Conservation (phyloP, 768 basidiomycete genomes). For the Collybia mongolica region DNA sequence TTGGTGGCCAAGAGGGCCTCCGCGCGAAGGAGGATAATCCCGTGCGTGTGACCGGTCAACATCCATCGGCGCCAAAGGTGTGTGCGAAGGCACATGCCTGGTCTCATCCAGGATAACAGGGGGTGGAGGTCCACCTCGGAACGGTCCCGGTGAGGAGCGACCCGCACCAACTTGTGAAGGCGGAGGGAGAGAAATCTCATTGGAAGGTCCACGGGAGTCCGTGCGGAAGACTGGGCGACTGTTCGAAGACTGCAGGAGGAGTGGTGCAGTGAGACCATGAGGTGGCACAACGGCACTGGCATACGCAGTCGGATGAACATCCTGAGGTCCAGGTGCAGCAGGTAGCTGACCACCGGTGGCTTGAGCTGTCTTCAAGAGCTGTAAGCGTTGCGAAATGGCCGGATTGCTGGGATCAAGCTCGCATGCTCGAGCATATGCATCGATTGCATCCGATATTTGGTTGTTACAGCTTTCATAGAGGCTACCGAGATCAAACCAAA, state of each 20-base stretch:
- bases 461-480: constrained; percentile 99
- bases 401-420: constrained; percentile 89
- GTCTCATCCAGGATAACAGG: constrained; percentile 78
- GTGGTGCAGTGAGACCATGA: constrained; percentile 63
- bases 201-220: constrained; percentile 64
- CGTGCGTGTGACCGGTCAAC: constrained; percentile 60
- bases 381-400: constrained; percentile 78
- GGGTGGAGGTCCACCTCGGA: constrained; percentile 81
- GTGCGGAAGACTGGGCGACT: constrained; percentile 60
- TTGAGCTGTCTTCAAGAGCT: constrained; percentile 79
- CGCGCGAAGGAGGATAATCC: constrained; percentile 46
- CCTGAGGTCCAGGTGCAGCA: constrained; percentile 89
- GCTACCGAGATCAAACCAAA: constrained; percentile 97
- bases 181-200: constrained; percentile 57
- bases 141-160: constrained; percentile 68
- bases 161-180: constrained; percentile 49
- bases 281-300: constrained; percentile 76
- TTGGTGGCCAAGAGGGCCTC: constrained; percentile 58
- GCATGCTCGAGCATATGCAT: constrained; percentile 93
- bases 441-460: constrained; percentile 97
- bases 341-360: constrained; percentile 71
- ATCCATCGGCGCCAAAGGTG: constrained; percentile 79
- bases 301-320: constrained; percentile 95
- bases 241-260: constrained; percentile 53
- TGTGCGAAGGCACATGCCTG: constrained; percentile 65